A percentile compares a stretch with the other conserved stretches of the same genome.
phyloP scores from a whole-genome alignment of 2,329 filamentous ascomycete genomes.

The Venturiaceae sp. region DNA sequence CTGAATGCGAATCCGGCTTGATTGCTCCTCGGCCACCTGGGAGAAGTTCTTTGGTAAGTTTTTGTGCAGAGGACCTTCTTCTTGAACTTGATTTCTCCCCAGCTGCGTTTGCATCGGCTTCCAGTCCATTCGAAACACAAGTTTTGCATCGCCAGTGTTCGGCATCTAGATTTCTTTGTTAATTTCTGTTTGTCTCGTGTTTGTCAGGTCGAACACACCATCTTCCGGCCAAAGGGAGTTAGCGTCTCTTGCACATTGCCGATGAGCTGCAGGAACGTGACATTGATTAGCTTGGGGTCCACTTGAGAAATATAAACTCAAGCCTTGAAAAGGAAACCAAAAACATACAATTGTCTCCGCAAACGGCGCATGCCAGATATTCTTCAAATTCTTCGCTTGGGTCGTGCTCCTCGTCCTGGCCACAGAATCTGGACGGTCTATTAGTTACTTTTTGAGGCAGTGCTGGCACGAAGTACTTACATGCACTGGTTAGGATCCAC shows the following conservation, averaged over 20 bases:
- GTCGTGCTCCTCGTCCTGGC: slow-evolving; percentile 72
- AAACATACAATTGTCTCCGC: slow-evolving; percentile 71
- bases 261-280: slow-evolving; percentile 59
- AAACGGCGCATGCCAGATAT: slow-evolving; percentile 66
- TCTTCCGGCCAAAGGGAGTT: slow-evolving; percentile 52
- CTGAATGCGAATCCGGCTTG: slow-evolving; percentile 63
- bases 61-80: slow-evolving; percentile 49
- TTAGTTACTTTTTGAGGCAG: background rate
- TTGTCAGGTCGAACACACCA: slow-evolving; percentile 40
- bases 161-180: slow-evolving; percentile 33
- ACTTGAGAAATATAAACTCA: slow-evolving; percentile 10
- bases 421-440: slow-evolving; percentile 58
- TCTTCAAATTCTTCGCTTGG: slow-evolving; percentile 73
- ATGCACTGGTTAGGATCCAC: slow-evolving; percentile 52
- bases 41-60: slow-evolving; percentile 61
- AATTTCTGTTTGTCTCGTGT: slow-evolving; percentile 13
- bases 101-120: slow-evolving; percentile 30
- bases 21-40: slow-evolving; percentile 56
- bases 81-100: slow-evolving; percentile 34
- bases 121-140: slow-evolving; percentile 43
- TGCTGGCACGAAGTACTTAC: slow-evolving; percentile 34
- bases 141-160: slow-evolving; percentile 53
- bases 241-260: slow-evolving; percentile 74
- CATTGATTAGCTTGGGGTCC: slow-evolving; percentile 28
- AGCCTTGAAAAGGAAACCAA: slow-evolving; percentile 1